These are phyloP conservation scores for Curvularia hawaiiensis DNA, from an alignment of 2,329 filamentous ascomycete genomes.

Conservation along the genomic window DNA sequence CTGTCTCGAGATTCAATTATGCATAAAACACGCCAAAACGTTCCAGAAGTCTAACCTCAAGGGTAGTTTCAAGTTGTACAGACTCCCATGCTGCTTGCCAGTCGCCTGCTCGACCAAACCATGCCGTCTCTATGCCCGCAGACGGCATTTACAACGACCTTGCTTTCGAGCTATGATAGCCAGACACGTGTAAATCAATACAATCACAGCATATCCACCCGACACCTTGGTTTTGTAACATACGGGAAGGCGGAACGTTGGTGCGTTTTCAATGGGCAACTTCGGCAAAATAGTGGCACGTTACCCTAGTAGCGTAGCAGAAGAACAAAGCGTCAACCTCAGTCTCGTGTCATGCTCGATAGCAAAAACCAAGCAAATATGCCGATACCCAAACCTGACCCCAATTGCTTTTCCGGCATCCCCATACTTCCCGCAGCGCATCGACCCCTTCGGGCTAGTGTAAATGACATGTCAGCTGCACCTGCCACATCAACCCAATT, in stretches of 20 bases:
- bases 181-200: conserved; percentile 13
- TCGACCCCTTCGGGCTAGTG: conserved; percentile 11
- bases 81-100: not conserved
- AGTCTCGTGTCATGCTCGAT: conserved; percentile 9
- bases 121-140: not conserved
- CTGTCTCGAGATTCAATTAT: not conserved
- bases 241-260: conserved; percentile 4
- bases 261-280: conserved; percentile 7
- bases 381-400: conserved; percentile 6
- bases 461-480: conserved; percentile 14
- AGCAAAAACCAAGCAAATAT: conserved; percentile 12
- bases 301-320: conserved; percentile 10
- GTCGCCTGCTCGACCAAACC: not conserved
- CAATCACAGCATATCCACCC: conserved; percentile 6
- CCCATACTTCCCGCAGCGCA: conserved; percentile 8
- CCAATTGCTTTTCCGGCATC: conserved; percentile 16
- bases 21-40: not conserved
- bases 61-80: conserved; percentile 6
- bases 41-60: conserved; percentile 3
- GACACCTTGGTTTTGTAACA: not conserved
- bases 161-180: not conserved
- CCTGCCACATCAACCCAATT: conserved; percentile 4
- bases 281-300: conserved; percentile 11
- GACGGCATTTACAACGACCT: not conserved
- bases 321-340: conserved; percentile 10